These are phyloP conservation scores for Chytriomyces confervae DNA, from an alignment of 192 early-diverging fungal genomes.

Conservation along the genomic window DNA sequence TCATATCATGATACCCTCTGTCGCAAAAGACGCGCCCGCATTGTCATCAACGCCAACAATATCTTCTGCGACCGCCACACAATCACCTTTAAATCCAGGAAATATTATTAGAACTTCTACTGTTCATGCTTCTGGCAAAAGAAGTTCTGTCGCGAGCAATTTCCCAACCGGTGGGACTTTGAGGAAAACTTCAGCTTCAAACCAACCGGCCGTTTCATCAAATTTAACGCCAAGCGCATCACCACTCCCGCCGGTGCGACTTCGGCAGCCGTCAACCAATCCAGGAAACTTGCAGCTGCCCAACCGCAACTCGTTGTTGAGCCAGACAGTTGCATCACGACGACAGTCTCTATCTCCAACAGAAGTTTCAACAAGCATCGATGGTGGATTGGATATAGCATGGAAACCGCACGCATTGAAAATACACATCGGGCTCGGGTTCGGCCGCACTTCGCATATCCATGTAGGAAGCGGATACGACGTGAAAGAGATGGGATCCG, in stretches of 20 bases:
- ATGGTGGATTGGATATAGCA: background rate
- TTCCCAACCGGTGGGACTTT: background rate
- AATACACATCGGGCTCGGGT: constrained; percentile 38
- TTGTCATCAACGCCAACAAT: background rate
- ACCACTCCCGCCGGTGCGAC: background rate
- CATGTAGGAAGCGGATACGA: constrained; percentile 21
- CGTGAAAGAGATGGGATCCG: background rate
- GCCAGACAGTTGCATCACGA: background rate
- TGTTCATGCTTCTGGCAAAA: background rate
- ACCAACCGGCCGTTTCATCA: background rate
- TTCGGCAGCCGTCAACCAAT: background rate
- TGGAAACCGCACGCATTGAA: constrained; percentile 26
- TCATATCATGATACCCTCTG: constrained; percentile 8
- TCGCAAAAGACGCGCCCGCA: background rate
- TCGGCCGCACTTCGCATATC: constrained; percentile 33
- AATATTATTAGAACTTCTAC: no score
- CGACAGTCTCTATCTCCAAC: background rate
- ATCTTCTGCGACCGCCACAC: no score
- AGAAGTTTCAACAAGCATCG: background rate
- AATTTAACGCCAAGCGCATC: background rate
- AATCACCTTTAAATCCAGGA: no score
- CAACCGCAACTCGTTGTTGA: background rate
- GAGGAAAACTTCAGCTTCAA: background rate
- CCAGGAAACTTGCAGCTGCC: background rate
- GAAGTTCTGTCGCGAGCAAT: background rate